A percentile compares a stretch with the other conserved stretches of the same genome.
Evolutionary conservation across 1,284 basidiomycete species (phyloP).

Genomic region (Irpex lacteus): DNA sequence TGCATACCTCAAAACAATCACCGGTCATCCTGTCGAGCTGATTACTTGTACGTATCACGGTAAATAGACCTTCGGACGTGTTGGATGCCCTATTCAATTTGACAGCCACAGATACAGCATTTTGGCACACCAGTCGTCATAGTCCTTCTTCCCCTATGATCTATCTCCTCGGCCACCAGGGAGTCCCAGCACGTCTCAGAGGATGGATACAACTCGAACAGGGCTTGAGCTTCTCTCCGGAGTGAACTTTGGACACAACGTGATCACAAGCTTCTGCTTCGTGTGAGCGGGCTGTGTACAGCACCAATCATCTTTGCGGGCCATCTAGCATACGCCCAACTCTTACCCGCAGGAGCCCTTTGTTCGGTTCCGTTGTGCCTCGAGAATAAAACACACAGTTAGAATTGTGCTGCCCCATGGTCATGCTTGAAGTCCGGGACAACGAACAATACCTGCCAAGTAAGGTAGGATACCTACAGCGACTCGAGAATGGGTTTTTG

Average conservation of each 20-base stretch:
- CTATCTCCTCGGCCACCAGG: constrained; percentile 11
- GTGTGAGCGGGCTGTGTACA: background rate
- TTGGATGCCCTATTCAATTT: background rate
- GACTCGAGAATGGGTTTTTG: background rate
- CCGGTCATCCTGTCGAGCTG: background rate
- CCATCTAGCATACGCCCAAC: background rate
- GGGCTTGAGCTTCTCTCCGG: background rate
- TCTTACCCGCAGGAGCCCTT: background rate
- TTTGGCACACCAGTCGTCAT: constrained; percentile 7
- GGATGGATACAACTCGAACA: background rate
- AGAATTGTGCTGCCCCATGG: background rate
- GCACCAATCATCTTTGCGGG: background rate
- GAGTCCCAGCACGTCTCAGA: background rate
- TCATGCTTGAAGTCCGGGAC: background rate
- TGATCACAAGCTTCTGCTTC: background rate
- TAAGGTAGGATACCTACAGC: background rate
- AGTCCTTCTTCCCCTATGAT: background rate
- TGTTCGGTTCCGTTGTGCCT: background rate
- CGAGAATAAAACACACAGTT: background rate
- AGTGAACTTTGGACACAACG: background rate
- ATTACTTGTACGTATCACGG: background rate
- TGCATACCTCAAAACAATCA: background rate
- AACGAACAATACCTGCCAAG: constrained; percentile 3
- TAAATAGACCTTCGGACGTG: background rate
- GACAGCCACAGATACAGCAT: background rate